phyloP scores from a whole-genome alignment of 805 yeast genomes.

The Nematodospora valgi region DNA sequence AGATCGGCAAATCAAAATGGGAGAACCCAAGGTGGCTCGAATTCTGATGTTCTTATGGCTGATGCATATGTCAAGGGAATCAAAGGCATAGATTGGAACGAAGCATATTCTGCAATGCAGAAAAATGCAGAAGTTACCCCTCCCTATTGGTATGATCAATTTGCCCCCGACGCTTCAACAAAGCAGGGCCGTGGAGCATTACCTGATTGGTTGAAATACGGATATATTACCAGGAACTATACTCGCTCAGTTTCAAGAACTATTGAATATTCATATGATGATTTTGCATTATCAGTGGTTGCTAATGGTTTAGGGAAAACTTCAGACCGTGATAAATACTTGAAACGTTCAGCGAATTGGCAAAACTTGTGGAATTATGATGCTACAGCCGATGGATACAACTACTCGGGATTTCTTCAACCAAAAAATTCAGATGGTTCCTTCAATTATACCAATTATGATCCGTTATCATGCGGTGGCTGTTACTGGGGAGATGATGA shows the following conservation, averaged over 20 bases:
- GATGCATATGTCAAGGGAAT: slow-evolving; percentile 31
- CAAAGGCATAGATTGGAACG: slow-evolving; percentile 23
- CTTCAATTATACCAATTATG: slow-evolving; percentile 22
- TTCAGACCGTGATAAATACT: slow-evolving; percentile 21
- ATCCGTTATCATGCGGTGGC: slow-evolving; percentile 28
- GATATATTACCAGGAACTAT: slow-evolving; percentile 27
- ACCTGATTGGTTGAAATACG: slow-evolving; percentile 29
- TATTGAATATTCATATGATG: slow-evolving; percentile 35
- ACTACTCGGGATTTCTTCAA: slow-evolving; percentile 31
- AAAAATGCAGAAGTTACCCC: slow-evolving; percentile 34
- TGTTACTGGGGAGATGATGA: slow-evolving; percentile 34
- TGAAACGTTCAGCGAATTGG: slow-evolving; percentile 32
- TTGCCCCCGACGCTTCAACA: slow-evolving; percentile 26
- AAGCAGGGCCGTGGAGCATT: slow-evolving; percentile 34
- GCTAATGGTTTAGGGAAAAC: slow-evolving; percentile 25
- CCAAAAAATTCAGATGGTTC: slow-evolving; percentile 27
- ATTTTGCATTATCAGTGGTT: slow-evolving; percentile 29
- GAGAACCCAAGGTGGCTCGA: slow-evolving; percentile 35
- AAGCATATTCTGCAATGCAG: slow-evolving; percentile 28
- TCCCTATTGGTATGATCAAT: slow-evolving; percentile 22
- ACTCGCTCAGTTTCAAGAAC: slow-evolving; percentile 33
- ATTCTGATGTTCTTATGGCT: slow-evolving; percentile 33
- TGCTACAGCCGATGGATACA: slow-evolving; percentile 14
- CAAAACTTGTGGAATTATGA: slow-evolving; percentile 31
- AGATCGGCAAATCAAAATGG: slow-evolving; percentile 35